Evolutionary conservation across 23 red algal genomes (phyloP), one percentile per base, ranked within the genome.

Genomic region (Gracilaria domingensis): DNA sequence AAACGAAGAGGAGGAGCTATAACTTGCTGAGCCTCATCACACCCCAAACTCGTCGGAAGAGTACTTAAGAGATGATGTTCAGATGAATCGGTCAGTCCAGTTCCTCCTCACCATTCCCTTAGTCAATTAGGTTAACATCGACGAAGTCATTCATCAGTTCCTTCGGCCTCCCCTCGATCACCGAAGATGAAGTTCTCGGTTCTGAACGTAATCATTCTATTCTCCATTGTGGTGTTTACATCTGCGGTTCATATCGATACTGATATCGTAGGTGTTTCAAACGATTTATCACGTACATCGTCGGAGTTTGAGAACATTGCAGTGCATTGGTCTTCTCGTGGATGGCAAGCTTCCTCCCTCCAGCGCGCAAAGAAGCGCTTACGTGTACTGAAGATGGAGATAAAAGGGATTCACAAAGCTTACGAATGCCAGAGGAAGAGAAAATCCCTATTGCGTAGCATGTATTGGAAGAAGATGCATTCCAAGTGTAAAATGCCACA

Each of bases 381-480:
- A 26, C 2, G n/a, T 6, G 13, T 1, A 45, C 23, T 75, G 21
- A 18, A 75, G 25, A 7, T 32, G 11, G 69, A 75, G 29, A 20
- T 75, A 23, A 17, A 25, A 45, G 20, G 18, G 36, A n/a, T n/a
- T 21, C 36, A 44, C 7, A 21, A 45, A 47, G 35, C 69, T 1
- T 20, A 75, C 14, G 4, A 75, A 75, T 75, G 69, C 23, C 69
- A 47, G 18, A 45, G 21, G 23, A 47, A 44, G 29, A 75, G 45
- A 47, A 23, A 40, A 24, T 0, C 28, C 4, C 12, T 75, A 6
- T 30, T 75, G 7, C 69, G 69, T 36, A 45, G 1, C 45, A 12
- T 75, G 20, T 75, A 75, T 45, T 75, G 69, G 69, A 75, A 44
- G 29, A 18, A 75, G 29, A 75, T 18, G 36, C 2, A 45, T 3